Evolutionary conservation across 345 rosid species (phyloP), one percentile per base, ranked within the genome.

Genomic region (Anastatica hierochuntica): DNA sequence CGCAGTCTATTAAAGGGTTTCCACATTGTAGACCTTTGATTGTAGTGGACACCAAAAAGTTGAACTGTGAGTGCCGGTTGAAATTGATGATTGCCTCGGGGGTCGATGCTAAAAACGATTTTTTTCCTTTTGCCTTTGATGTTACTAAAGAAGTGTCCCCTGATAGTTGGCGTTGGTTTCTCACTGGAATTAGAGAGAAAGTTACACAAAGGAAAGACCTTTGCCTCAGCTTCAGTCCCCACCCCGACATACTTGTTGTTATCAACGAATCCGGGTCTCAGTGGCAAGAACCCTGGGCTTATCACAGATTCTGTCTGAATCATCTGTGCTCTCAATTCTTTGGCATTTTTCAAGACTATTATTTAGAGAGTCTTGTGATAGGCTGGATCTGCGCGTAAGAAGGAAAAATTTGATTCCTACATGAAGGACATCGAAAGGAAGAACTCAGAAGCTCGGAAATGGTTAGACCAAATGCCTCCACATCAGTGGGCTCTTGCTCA

Each of bases 231-330:
- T 42, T 29, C 11, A 61, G 58, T 42, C 66, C 44, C 2, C 29
- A 61, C 29, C 43, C 43, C 0, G 66, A 50, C 58, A 61, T 61
- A 50, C 1, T 49, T 3, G 13, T 36, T 8, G 58, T 24, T 41
- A 15, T 50, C 3, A 50, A 50, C 8, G 51, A 51, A 21, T 19
- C 51, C 0, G 51, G 19, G 14, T 61, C 58, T 15, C 20, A 0
- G 2, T 61, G 58, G 51, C 9, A 42, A 61, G 58, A 50, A 42
- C 66, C 58, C 0, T 49, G 49, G 57, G 57, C 49, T 11, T 49
- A 40, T 30, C 43, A 9, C 29, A 41, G 20, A 19, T 51, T 50
- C 20, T 50, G 44, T 51, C 44, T 51, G 13, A 4, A 40, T 14
- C 49, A 11, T 23, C 2, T 60, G 0, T 30, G 33, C 15, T 40